Base-by-base conservation (phyloP, 768 basidiomycete genomes). In the Amanita inopinata region DNA sequence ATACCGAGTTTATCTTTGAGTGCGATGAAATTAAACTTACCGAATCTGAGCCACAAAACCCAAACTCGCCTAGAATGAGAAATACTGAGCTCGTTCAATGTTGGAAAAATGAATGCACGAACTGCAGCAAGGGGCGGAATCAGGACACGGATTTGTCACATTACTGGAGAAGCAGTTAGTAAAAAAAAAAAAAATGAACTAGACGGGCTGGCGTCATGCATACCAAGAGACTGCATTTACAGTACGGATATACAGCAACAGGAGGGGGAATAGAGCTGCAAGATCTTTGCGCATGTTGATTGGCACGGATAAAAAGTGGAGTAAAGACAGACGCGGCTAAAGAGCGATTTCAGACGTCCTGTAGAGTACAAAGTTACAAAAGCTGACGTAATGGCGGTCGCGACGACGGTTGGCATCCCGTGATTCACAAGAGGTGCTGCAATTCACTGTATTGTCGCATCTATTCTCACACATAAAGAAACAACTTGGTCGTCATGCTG, bases 111-210 rank as follows among this genome's bases (percentile, higher is more conserved):
- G 30, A 25, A 27, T 12, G 45, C 31, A 64, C 71, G 19, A 55
- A 73, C 72, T 74, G 58, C 73, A 75, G 50, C 74, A 76, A 10
- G 74, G 73, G 12, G 67, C 64, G 14, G 61, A 54, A 6, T 58
- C 46, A 14, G 71, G 64, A 51, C 74, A 75, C 5, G 60, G 63
- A 5, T 56, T 59, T 8, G 67, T 71, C 11, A 56, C 57, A 50
- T 70, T 72, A 53, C 73, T 73, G 45, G 38, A 39, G 18, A 8
- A 28, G 33, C 3, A 15, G 12, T n/a, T n/a, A 5, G 23, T 37
- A 27, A 43, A 25, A 18, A 27, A 12, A 14, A 2, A 15, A 7
- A 3, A 15, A 11, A 18, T 35, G 12, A 36, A n/a, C 22, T 24
- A n/a, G n/a, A n/a, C n/a, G n/a, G n/a, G n/a, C 17, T 22, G 25